phyloP scores from a whole-genome alignment of 805 yeast species.

The Alloascoidea africana region DNA sequence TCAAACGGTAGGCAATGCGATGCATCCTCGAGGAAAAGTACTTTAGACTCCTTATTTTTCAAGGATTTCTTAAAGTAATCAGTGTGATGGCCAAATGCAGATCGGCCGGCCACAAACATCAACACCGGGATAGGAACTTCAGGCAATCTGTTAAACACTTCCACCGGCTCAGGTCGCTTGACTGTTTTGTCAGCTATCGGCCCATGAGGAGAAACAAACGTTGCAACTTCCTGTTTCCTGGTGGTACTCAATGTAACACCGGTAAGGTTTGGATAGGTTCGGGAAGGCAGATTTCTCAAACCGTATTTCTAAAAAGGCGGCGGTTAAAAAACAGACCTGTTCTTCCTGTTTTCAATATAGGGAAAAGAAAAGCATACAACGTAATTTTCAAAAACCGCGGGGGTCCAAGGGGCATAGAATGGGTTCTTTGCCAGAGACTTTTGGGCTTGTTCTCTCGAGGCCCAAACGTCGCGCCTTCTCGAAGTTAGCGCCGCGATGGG shows the following conservation, averaged over 20 bases:
- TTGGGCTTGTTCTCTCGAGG: not conserved
- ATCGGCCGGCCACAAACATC: not conserved
- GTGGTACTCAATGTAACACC: not conserved
- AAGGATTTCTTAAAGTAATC: not conserved
- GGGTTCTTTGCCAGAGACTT: not conserved
- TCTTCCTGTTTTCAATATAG: too few relatives aligned
- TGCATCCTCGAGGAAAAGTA: not conserved
- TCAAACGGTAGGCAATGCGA: not conserved
- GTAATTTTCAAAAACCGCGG: not conserved
- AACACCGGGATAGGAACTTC: not conserved
- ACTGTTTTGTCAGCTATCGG: not conserved
- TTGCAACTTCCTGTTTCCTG: not conserved
- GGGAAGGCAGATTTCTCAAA: not conserved
- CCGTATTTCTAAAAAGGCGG: too few relatives aligned
- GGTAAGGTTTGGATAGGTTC: not conserved
- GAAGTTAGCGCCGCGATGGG: conserved; percentile 1
- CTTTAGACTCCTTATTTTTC: conserved; percentile 1
- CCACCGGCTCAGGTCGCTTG: not conserved
- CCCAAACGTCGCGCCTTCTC: not conserved
- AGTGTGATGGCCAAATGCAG: not conserved
- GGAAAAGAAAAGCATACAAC: too few relatives aligned
- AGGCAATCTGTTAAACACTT: not conserved
- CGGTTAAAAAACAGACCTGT: too few relatives aligned
- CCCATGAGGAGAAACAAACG: not conserved
- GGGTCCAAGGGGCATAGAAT: not conserved